A percentile compares a stretch with the other conserved stretches of the same genome.
Conservation (phyloP, 345 rosid species). For the Sisymbrium irio region DNA sequence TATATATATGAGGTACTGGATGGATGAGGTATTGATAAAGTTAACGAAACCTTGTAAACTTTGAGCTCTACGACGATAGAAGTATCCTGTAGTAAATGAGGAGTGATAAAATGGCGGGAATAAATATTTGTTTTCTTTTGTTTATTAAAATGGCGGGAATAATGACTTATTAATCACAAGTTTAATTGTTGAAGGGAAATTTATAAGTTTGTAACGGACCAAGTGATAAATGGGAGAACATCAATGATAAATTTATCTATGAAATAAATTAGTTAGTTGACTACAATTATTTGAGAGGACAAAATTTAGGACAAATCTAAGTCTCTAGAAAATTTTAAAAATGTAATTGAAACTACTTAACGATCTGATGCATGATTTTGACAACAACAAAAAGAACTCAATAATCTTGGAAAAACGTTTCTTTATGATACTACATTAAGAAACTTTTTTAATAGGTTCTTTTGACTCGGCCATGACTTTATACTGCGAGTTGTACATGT, state of each 20-base stretch:
- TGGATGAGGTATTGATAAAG: background rate
- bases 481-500: too few relatives aligned
- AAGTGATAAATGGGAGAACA: constrained; percentile 18
- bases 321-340: background rate
- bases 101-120: background rate
- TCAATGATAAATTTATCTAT: constrained; percentile 1
- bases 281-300: constrained; percentile 21
- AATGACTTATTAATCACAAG: background rate
- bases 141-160: constrained; percentile 7
- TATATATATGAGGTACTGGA: too few relatives aligned
- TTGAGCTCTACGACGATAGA: background rate
- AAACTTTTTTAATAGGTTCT: too few relatives aligned
- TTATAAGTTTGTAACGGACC: constrained; percentile 9
- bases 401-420: too few relatives aligned
- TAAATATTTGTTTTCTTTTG: background rate
- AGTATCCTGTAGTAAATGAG: background rate
- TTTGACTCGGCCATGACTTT: too few relatives aligned
- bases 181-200: background rate
- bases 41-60: background rate
- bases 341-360: background rate
- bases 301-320: constrained; percentile 26
- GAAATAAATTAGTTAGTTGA: constrained; percentile 17
- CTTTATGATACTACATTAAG: too few relatives aligned
- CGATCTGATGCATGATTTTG: background rate
- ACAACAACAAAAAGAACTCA: too few relatives aligned